phyloP scores from a whole-genome alignment of 495 filamentous ascomycete genomes.

The Lasiosphaeriaceae sp. region DNA sequence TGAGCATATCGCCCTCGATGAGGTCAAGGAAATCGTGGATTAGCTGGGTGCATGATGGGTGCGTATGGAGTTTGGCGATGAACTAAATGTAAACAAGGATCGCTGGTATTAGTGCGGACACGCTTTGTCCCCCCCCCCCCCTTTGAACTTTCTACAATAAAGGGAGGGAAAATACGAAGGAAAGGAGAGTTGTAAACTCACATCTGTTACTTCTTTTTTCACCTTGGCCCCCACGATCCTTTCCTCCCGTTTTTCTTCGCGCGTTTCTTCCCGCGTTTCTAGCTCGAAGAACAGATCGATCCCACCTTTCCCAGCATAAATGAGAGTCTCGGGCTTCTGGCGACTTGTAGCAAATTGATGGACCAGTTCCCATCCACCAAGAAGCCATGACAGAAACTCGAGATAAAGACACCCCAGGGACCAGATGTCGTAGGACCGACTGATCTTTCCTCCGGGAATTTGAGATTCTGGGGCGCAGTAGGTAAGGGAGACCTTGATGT shows the following conservation, averaged over 20 bases:
- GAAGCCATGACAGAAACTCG: constrained; percentile 23
- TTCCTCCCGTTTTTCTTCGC: too few relatives aligned
- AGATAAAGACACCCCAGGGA: constrained; percentile 24
- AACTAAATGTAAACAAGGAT: background rate
- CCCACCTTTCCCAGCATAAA: background rate
- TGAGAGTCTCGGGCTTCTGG: background rate
- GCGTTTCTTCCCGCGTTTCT: too few relatives aligned
- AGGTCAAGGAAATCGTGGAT: constrained; percentile 3
- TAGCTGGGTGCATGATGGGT: background rate
- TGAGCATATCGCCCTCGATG: background rate
- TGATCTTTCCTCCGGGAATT: background rate
- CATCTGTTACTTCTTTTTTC: background rate
- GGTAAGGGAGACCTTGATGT: constrained; percentile 2
- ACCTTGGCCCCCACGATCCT: constrained; percentile 3
- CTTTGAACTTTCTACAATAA: too few relatives aligned
- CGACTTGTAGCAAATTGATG: constrained; percentile 1
- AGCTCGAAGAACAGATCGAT: background rate
- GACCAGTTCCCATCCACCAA: constrained; percentile 10
- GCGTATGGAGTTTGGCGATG: background rate
- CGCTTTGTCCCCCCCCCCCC: background rate
- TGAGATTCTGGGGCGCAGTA: constrained; percentile 21
- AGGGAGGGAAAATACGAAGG: too few relatives aligned
- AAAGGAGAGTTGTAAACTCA: too few relatives aligned
- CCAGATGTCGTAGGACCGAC: constrained; percentile 22
- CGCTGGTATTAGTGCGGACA: background rate